Base-by-base conservation (phyloP, 176 grass and related monocot genomes). In the Ampelocalamus luodianensis region DNA sequence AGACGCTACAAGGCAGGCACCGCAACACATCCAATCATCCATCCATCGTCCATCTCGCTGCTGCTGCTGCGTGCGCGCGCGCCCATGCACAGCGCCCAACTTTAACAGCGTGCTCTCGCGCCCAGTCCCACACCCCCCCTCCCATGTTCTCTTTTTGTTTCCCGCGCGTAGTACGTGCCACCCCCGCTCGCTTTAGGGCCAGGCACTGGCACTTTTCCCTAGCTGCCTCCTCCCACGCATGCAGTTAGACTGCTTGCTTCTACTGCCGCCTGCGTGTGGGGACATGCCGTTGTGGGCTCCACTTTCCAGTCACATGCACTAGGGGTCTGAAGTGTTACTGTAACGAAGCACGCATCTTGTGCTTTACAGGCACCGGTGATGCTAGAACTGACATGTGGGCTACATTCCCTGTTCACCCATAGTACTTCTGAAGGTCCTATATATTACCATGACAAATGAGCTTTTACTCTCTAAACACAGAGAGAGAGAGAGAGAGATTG, bases 81-180 rank as follows among this genome's bases (percentile, higher is more conserved):
- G 66, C 61, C n/a, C n/a, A n/a, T n/a, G n/a, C n/a, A n/a, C n/a
- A n/a, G 29, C 45, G 66, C 61, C 32, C 68, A 89, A 54, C 96
- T 93, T 98, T 95, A 93, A 85, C 89, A 93, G 96, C 93, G 93
- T 98, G 93, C 91, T 85, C 91, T 82, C 71, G 56, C 43, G 71
- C 79, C 60, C 58, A 56, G 38, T 50, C 83, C 67, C 49, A 87
- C 76, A 34, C 26, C 58, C 49, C 61, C 23, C 11, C 0, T 51
- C 60, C 79, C 85, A 87, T 76, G 72, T 83, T 82, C 76, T 81
- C 39, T 79, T 87, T 96, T 91, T 88, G 88, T 92, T 93, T 92
- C 88, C 62, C 83, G 79, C 87, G 59, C 78, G 60, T 22, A 71
- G 68, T 67, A 68, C 22, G 72, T 78, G 34, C 73, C 83, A 2